Evolutionary conservation across 257 asterid genomes (phyloP), one percentile per base, ranked within the genome.

Genomic region (Solanum sitiens): DNA sequence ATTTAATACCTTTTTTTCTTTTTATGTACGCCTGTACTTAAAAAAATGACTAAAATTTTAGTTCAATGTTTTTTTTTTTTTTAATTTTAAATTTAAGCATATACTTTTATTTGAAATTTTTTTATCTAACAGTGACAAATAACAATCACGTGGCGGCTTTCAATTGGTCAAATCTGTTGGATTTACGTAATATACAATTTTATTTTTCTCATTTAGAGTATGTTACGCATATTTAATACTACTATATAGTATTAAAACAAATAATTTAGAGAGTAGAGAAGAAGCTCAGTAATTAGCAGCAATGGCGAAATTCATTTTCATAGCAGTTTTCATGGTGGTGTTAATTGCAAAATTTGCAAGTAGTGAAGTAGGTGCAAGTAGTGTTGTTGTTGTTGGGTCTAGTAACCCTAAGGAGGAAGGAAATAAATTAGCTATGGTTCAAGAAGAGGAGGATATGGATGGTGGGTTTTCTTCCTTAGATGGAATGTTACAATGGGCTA

Each of bases 401-500:
- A 74, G 9, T 74, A 74, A 25, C 83, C 53, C 89, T 6, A 91
- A 91, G 23, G 98, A 92, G 65, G 65, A 18, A 0, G 53, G 93
- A 53, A 95, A 91, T 89, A 90, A 90, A 65, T 84, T 74, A 5
- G 91, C 87, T 12, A 61, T 85, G n/a, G 30, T 88, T 5, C 90
- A 86, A 73, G 94, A 90, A 40, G 89, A 88, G 74, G 89, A 89
- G 77, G 92, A 92, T 11, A 84, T 94, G 68, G 96, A 93, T 39
- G 98, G 98, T 35, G 98, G 98, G 18, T 96, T 96, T 91, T 95
- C 98, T 88, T 93, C 98, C 87, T 95, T 96, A 33, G 98, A 95
- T 23, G 98, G 98, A 53, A 94, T 95, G 98, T 67, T 96, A 53
- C 98, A 96, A 90, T 96, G 98, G 98, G 97, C 98, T 87, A 93